These are phyloP conservation scores for Urostyla sp. DNA, from an alignment of 73 alveolate genomes.

Conservation along the genomic window DNA sequence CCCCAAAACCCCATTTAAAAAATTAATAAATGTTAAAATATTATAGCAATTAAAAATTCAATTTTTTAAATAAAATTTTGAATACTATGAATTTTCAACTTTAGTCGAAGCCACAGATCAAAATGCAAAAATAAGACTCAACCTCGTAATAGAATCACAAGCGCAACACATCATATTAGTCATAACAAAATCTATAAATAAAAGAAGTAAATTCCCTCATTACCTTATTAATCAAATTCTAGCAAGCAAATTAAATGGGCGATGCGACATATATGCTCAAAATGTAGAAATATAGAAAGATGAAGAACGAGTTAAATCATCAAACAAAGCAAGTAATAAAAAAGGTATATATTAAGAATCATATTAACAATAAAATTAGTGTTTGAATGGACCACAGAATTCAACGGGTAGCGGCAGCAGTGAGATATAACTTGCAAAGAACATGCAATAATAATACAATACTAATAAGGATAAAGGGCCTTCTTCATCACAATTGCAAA, in stretches of 20 bases:
- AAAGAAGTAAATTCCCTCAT: not conserved
- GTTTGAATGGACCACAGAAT: not conserved
- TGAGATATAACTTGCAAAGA: not conserved
- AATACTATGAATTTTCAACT: conserved; percentile 5
- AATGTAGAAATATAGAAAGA: conserved; percentile 13
- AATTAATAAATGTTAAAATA: no score
- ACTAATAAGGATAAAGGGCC: not conserved
- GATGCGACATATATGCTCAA: conserved; percentile 36
- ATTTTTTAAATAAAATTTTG: no score
- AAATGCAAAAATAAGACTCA: conserved; percentile 2
- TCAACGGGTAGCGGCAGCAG: not conserved
- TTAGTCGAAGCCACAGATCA: conserved; percentile 19
- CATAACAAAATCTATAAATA: not conserved
- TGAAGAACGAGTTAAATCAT: conserved; percentile 8
- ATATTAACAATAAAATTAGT: not conserved
- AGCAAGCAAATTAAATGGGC: conserved; percentile 5
- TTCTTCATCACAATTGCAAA: no score
- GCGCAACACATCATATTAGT: conserved; percentile 15
- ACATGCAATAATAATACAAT: conserved; percentile 17
- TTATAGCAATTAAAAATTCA: no score
- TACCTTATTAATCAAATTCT: not conserved
- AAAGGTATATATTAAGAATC: conserved; percentile 1
- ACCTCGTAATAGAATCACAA: not conserved
- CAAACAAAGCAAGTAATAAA: conserved; percentile 13
- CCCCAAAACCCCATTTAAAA: no score